phyloP scores from a whole-genome alignment of 2,329 filamentous ascomycete genomes.

The Macrophomina tecta region DNA sequence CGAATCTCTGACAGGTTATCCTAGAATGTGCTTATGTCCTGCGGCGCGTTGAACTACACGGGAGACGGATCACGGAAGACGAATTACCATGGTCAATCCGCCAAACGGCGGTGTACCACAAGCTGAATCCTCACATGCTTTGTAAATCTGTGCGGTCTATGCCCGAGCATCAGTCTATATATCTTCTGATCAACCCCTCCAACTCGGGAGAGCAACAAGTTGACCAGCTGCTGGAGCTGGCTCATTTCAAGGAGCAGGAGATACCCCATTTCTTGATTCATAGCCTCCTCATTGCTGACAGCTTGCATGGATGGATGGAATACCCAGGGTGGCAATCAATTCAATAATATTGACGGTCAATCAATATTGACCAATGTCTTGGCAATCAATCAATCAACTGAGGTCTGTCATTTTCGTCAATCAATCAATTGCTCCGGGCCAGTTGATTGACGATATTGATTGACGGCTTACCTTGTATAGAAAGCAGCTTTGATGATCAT shows the following conservation, averaged over 20 bases:
- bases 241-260: background rate
- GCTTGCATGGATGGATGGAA: slow-evolving; percentile 24
- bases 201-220: slow-evolving; percentile 11
- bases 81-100: slow-evolving; percentile 30
- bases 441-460: too few relatives aligned
- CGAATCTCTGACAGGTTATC: background rate
- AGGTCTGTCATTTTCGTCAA: too few relatives aligned
- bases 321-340: too few relatives aligned
- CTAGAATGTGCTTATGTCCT: slow-evolving; percentile 28
- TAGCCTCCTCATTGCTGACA: slow-evolving; percentile 23
- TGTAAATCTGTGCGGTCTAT: too few relatives aligned
- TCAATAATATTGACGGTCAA: too few relatives aligned
- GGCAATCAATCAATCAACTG: too few relatives aligned
- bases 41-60: slow-evolving; percentile 25
- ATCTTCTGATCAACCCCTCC: slow-evolving; percentile 27
- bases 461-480: too few relatives aligned
- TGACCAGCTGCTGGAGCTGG: background rate
- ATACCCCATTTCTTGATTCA: background rate
- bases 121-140: background rate
- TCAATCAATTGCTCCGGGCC: too few relatives aligned
- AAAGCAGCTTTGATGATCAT: too few relatives aligned
- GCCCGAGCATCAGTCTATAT: slow-evolving; percentile 2
- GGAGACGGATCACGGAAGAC: slow-evolving; percentile 16
- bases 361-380: too few relatives aligned
- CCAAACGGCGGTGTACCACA: slow-evolving; percentile 29